Evolutionary conservation across 176 grass and related monocot genomes (phyloP), one percentile per base, ranked within the genome.

Genomic region (Eremochloa ophiuroides): DNA sequence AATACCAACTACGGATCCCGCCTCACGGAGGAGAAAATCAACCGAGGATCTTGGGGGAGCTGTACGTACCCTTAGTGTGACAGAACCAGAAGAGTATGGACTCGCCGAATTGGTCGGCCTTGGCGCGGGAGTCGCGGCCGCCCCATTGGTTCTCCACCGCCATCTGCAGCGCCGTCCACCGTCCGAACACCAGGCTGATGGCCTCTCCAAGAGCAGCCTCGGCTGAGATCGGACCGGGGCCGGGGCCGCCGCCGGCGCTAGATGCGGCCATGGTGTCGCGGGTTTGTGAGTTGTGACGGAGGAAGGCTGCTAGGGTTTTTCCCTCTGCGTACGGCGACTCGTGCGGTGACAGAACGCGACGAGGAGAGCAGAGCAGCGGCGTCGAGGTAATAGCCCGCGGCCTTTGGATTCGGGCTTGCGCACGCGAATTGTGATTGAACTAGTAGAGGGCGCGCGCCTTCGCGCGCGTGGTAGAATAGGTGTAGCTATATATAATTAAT

Each of bases 81-180:
- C 71, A 47, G 71, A 98, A 98, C 84, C 88, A 98, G 37, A 84
- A 89, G 79, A 91, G 76, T 61, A 98, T 78, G 28, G 70, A 80
- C 4, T 76, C 18, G 51, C 66, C 79, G 37, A 98, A 73, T 55
- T 88, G 70, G 59, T 93, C 87, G 23, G 92, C 86, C 82, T 95
- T 98, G 60, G 31, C 27, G 20, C 82, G 88, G 46, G 93, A 98
- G 6, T 93, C 86, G 47, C 82, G 88, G 26, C 88, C 93, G 29
- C 96, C 96, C 93, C 93, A 98, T 64, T 70, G 69, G 41, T 95
- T 91, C 78, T 95, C 88, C 71, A 98, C 84, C 40, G 87, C 96
- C 91, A 98, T 91, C 93, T 91, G 90, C 20, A 98, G 81, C 46
- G 88, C 92, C 25, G 90, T 98, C 95, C 95, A 98, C 28, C 85